Evolutionary conservation across 352 stramenopile species (phyloP), one percentile per base, ranked within the genome.

Genomic region (Pseudoperonospora humuli): DNA sequence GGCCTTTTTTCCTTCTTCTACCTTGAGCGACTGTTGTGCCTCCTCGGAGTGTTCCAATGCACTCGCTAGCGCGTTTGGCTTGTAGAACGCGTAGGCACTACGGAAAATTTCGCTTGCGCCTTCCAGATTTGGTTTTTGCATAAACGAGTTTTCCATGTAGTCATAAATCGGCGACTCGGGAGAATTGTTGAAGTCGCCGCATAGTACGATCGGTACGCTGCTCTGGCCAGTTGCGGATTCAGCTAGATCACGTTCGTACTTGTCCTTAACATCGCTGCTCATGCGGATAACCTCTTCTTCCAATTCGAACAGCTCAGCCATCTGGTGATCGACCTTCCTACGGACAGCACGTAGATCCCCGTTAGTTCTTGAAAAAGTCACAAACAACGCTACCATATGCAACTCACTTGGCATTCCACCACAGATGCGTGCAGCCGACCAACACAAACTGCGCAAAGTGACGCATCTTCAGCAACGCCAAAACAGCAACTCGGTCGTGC

Each of bases 141-240:
- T 85, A 50, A 93, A 91, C n/a, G 72, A 70, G 46, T 67, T 84
- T 44, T 90, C 65, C 81, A 93, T 90, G 57, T 93, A 91, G 54
- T 86, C 67, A 64, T 93, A 93, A 35, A 93, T 63, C 17, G 72
- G 67, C 3, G 77, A 91, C 37, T 87, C 70, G 10, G 78, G 81
- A 1, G 77, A 90, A 58, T 93, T 93, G 56, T 93, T 93, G 35
- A 93, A 93, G 49, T 93, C 81, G 19, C 81, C 81, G 20, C 78
- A 91, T 1, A 93, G 55, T 23, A 93, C 75, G 14, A 93, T 78
- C 33, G 79, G 79, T 6, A 92, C 47, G 15, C 62, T 72, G 39
- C 64, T 61, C 28, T 56, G 48, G 8, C 77, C 77, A 0, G 75
- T 85, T 28, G 64, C 24, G 3, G 75, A 82, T 19, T 61, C 47